Conservation (phyloP, 1,284 basidiomycete species). For the Naganishia cerealis region DNA sequence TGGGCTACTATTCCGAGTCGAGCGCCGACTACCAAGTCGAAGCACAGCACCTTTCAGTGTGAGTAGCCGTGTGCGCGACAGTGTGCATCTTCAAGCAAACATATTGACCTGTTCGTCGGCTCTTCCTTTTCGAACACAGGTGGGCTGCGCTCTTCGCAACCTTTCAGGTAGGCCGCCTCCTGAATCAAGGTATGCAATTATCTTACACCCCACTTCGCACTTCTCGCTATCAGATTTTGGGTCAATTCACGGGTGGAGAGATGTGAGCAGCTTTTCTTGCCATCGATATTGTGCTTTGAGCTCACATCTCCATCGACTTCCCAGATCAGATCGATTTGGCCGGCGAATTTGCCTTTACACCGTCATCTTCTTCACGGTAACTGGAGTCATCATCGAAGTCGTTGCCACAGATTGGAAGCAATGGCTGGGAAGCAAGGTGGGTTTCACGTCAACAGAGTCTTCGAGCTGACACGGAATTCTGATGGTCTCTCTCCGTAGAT, state of each 20-base stretch:
- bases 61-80: not conserved
- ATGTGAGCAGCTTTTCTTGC: not conserved
- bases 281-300: not conserved
- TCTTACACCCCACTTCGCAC: not conserved
- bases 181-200: not conserved
- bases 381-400: slow-evolving; percentile 38
- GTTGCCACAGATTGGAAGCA: slow-evolving; percentile 35
- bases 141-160: slow-evolving; percentile 35
- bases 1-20: slow-evolving; percentile 17
- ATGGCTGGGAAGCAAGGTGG: slow-evolving; percentile 35
- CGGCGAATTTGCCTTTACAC: slow-evolving; percentile 31
- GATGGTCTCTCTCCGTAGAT: slow-evolving; percentile 11
- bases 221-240: slow-evolving; percentile 14
- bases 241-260: slow-evolving; percentile 28
- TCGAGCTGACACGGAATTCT: not conserved
- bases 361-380: slow-evolving; percentile 36
- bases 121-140: slow-evolving; percentile 2
- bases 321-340: slow-evolving; percentile 35
- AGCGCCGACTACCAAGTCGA: slow-evolving; percentile 10
- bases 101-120: not conserved
- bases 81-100: not conserved
- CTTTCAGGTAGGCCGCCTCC: slow-evolving; percentile 21
- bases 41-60: slow-evolving; percentile 29
- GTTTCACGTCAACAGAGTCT: not conserved
- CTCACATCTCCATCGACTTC: no score